These are phyloP conservation scores for Euphorbia pulcherrima DNA, from an alignment of 345 rosid genomes.

Conservation along the genomic window DNA sequence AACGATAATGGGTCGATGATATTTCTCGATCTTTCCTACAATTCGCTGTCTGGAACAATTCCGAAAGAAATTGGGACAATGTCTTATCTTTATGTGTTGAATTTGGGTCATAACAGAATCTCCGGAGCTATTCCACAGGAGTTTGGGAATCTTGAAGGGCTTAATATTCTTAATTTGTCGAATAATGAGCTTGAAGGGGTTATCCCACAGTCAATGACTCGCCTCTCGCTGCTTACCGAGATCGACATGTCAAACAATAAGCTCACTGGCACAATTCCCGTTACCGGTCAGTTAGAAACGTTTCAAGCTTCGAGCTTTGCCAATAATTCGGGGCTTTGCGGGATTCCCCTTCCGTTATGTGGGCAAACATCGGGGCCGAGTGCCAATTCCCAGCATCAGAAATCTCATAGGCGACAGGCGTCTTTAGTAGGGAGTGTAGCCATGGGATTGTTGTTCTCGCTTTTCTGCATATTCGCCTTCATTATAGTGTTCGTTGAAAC, in stretches of 20 bases:
- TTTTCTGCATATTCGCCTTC: constrained; percentile 65
- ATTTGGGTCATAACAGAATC: constrained; percentile 68
- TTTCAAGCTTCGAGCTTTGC: constrained; percentile 52
- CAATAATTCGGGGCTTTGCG: constrained; percentile 87
- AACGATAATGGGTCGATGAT: constrained; percentile 88
- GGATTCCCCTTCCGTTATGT: constrained; percentile 69
- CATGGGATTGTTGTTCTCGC: constrained; percentile 76
- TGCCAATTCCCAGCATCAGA: constrained; percentile 38
- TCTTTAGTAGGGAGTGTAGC: constrained; percentile 75
- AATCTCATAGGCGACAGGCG: constrained; percentile 47
- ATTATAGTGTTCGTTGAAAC: constrained; percentile 57
- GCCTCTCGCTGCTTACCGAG: constrained; percentile 53
- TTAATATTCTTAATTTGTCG: constrained; percentile 84
- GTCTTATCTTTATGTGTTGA: constrained; percentile 68
- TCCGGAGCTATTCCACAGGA: constrained; percentile 71
- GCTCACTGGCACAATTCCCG: constrained; percentile 72
- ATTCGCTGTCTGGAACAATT: constrained; percentile 60
- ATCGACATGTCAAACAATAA: constrained; percentile 67
- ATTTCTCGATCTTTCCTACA: constrained; percentile 83
- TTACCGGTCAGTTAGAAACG: constrained; percentile 73
- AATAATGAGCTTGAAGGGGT: constrained; percentile 57
- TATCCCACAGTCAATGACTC: constrained; percentile 65
- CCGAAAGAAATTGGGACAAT: constrained; percentile 81
- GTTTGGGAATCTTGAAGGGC: constrained; percentile 57
- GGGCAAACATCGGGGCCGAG: constrained; percentile 17